These are phyloP conservation scores for Tripterygium wilfordii DNA, from an alignment of 177 flowering plant species.

Conservation along the genomic window DNA sequence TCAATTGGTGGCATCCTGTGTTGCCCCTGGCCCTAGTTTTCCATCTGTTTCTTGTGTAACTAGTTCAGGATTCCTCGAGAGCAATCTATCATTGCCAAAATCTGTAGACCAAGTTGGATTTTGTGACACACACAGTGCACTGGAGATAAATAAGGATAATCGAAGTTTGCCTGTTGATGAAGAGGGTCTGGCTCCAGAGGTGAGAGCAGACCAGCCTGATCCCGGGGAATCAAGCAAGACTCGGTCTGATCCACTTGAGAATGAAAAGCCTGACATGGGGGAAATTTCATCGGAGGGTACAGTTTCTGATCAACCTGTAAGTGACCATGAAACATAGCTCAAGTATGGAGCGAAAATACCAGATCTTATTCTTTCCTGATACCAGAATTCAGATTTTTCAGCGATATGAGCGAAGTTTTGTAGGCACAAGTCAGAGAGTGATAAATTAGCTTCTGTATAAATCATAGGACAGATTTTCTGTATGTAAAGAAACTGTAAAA, in stretches of 20 bases:
- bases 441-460: constrained; percentile 18
- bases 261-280: constrained; percentile 24
- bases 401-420: constrained; percentile 38
- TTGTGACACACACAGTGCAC: constrained; percentile 15
- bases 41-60: constrained; percentile 17
- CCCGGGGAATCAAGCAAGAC: constrained; percentile 62
- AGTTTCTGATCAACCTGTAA: constrained; percentile 47
- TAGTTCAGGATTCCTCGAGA: constrained; percentile 24
- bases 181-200: constrained; percentile 12
- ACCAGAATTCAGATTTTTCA: constrained; percentile 8
- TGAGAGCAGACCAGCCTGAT: constrained; percentile 19
- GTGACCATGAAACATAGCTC: constrained; percentile 31
- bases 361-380: constrained; percentile 13
- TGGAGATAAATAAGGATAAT: constrained; percentile 15
- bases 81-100: constrained; percentile 23
- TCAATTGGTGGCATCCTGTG: constrained; percentile 59
- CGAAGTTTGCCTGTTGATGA: constrained; percentile 10
- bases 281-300: constrained; percentile 66
- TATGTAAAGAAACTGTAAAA: constrained; percentile 40
- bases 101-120: constrained; percentile 16
- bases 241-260: constrained; percentile 34
- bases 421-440: constrained; percentile 31
- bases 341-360: constrained; percentile 2
- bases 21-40: constrained; percentile 41
- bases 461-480: constrained; percentile 17